Conservation (phyloP, 257 asterid genomes). For the Petrea volubilis region DNA sequence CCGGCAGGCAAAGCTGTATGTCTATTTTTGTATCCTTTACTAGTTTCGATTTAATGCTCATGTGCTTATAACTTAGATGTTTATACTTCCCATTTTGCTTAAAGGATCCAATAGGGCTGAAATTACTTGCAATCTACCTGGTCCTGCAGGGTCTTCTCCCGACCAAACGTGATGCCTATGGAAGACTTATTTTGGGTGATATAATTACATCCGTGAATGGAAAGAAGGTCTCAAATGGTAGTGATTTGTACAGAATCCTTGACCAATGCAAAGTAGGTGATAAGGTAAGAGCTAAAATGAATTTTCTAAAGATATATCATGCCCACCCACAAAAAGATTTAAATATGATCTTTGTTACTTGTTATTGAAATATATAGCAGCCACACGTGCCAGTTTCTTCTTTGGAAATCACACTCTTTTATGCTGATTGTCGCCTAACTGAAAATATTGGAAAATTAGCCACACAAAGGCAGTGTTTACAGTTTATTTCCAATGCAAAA, state of each 20-base stretch:
- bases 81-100: not conserved
- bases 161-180: constrained; percentile 89
- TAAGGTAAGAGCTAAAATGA: constrained; percentile 44
- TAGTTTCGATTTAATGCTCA: constrained; percentile 6
- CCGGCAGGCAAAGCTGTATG: constrained; percentile 99
- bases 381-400: not conserved
- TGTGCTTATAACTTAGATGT: not conserved
- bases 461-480: not conserved
- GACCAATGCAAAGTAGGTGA: constrained; percentile 98
- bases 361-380: not conserved
- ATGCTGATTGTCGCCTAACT: not conserved
- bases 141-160: constrained; percentile 79
- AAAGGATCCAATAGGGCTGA: constrained; percentile 2
- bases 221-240: constrained; percentile 79
- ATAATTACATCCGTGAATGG: constrained; percentile 92
- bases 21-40: constrained; percentile 2
- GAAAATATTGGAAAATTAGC: not conserved
- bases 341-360: not conserved
- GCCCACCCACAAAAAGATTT: not conserved
- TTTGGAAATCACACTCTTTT: not conserved
- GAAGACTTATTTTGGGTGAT: constrained; percentile 90
- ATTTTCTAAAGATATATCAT: not conserved
- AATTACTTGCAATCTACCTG: constrained; percentile 9
- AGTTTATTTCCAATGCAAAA: not conserved
- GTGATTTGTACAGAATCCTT: constrained; percentile 92